phyloP scores from a whole-genome alignment of 2,329 filamentous ascomycete species.

The Colletotrichum salicis region DNA sequence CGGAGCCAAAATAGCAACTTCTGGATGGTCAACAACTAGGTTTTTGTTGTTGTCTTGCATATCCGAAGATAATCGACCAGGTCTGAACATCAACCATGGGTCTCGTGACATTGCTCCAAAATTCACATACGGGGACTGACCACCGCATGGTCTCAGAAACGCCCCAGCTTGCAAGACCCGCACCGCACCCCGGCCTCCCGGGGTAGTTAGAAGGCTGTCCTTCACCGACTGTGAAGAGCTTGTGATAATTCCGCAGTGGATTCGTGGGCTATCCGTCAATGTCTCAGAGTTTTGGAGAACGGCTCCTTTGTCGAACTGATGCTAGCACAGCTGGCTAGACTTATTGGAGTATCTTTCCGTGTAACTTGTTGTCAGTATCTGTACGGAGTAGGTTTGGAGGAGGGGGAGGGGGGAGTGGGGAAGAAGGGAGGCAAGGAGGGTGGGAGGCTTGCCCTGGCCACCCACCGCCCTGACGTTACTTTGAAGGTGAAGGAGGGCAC shows the following conservation, averaged over 20 bases:
- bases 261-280: constrained; percentile 21
- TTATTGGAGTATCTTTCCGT: not conserved
- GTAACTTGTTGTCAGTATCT: not conserved
- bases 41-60: not conserved
- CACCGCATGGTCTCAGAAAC: not conserved
- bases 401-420: not conserved
- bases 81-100: not conserved
- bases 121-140: not conserved
- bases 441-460: constrained; percentile 4
- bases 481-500: constrained; percentile 22
- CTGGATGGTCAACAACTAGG: not conserved
- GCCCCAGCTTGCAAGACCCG: constrained; percentile 8
- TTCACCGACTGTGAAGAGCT: constrained; percentile 8
- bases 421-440: constrained; percentile 1
- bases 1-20: constrained; percentile 13
- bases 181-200: constrained; percentile 9
- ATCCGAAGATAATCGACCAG: not conserved
- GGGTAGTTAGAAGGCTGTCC: constrained; percentile 5
- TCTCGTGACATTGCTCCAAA: not conserved
- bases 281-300: constrained; percentile 21
- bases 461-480: constrained; percentile 18
- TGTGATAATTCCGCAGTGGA: constrained; percentile 13
- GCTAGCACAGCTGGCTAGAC: constrained; percentile 12
- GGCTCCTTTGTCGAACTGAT: constrained; percentile 13
- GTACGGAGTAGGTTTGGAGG: not conserved